Conservation (phyloP, 2,329 filamentous ascomycete genomes). For the Colletotrichum higginsianum region DNA sequence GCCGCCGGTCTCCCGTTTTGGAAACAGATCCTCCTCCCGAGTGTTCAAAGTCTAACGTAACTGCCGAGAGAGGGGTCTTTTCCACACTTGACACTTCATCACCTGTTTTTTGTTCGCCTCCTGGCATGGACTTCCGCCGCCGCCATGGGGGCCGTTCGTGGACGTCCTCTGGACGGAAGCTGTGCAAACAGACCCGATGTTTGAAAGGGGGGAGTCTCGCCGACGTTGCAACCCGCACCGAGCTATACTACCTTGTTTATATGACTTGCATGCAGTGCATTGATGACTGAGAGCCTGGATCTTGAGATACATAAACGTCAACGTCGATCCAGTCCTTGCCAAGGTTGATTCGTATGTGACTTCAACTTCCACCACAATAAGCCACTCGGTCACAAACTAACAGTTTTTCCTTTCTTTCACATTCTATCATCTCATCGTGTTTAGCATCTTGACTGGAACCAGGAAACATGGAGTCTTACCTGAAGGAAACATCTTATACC, state of each 20-base stretch:
- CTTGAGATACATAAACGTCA: conserved; percentile 37
- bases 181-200: conserved; percentile 24
- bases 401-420: not conserved
- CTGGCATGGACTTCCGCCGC: not conserved
- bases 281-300: conserved; percentile 6
- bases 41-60: conserved; percentile 17
- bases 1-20: conserved; percentile 5
- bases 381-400: too few species aligned
- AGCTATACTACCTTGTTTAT: conserved; percentile 34
- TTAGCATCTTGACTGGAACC: not conserved
- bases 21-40: conserved; percentile 16
- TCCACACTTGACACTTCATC: not conserved
- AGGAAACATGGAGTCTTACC: conserved; percentile 30
- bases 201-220: not conserved
- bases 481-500: conserved; percentile 25
- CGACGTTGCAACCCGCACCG: conserved; percentile 25
- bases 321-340: conserved; percentile 28
- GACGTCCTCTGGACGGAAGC: conserved; percentile 6
- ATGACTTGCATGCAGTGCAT: conserved; percentile 23
- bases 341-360: not conserved
- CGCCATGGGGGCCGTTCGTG: conserved; percentile 13
- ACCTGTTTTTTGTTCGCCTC: too few species aligned
- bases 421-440: not conserved
- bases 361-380: conserved; percentile 5
- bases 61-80: conserved; percentile 1